phyloP scores from a whole-genome alignment of 768 basidiomycete genomes.

The Myochromella boudieri region DNA sequence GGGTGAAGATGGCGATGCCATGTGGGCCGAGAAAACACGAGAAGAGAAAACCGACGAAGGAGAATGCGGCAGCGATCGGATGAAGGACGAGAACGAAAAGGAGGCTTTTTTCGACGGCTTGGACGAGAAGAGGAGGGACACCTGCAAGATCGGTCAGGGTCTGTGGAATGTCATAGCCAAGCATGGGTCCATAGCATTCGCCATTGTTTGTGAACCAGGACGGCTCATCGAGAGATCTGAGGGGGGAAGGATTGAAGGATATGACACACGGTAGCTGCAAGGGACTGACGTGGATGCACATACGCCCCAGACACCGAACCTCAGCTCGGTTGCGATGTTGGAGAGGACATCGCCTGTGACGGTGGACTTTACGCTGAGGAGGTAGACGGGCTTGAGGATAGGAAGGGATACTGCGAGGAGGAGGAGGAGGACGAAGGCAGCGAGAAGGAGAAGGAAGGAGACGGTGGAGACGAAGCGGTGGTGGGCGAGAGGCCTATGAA shows the following conservation, averaged over 20 bases:
- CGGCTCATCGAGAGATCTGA: constrained; percentile 32
- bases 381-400: constrained; percentile 69
- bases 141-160: constrained; percentile 40
- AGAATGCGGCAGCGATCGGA: constrained; percentile 60
- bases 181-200: constrained; percentile 58
- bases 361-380: constrained; percentile 48
- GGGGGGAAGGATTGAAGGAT: constrained; percentile 8
- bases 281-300: constrained; percentile 51
- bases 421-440: constrained; percentile 70
- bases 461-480: constrained; percentile 48
- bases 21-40: constrained; percentile 63
- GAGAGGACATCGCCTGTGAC: constrained; percentile 35
- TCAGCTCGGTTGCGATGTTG: constrained; percentile 56
- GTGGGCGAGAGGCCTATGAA: constrained; percentile 40
- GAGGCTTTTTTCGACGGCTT: constrained; percentile 48
- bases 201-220: constrained; percentile 38
- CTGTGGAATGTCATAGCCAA: constrained; percentile 69
- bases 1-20: constrained; percentile 51
- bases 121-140: constrained; percentile 42
- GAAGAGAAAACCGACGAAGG: constrained; percentile 50
- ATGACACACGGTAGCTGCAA: constrained; percentile 1
- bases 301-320: constrained; percentile 83
- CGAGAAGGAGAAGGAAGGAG: constrained; percentile 50
- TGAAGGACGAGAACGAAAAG: constrained; percentile 66
- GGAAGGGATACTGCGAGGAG: constrained; percentile 75